A percentile compares a stretch with the other conserved stretches of the same genome.
These are phyloP conservation scores for Solanum chmielewskii DNA, from an alignment of 257 asterid genomes.

Conservation along the genomic window DNA sequence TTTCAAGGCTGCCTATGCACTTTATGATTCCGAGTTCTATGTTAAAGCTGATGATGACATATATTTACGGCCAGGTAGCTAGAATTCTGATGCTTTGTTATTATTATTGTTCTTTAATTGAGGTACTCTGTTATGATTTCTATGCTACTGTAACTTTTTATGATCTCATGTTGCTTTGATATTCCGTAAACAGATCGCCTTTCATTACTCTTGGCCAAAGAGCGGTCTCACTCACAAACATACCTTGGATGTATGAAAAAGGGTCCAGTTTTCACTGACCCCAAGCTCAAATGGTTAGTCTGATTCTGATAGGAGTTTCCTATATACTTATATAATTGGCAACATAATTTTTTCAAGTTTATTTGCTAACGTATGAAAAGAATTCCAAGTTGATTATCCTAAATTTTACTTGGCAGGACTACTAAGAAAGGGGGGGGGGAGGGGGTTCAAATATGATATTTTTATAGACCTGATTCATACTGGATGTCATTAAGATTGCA, in stretches of 20 bases:
- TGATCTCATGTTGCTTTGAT: neutral
- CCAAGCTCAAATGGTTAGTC: constrained; percentile 90
- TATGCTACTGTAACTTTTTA: neutral
- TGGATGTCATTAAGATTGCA: neutral
- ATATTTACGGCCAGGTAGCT: constrained; percentile 85
- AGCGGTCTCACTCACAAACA: constrained; percentile 86
- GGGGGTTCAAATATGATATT: neutral
- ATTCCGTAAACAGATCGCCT: constrained; percentile 57
- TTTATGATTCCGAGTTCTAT: constrained; percentile 79
- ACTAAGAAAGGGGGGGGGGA: neutral
- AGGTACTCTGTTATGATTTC: neutral
- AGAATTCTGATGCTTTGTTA: constrained; percentile 1
- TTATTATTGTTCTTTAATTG: neutral
- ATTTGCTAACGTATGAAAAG: neutral
- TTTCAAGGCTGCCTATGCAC: constrained; percentile 97
- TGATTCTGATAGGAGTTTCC: neutral
- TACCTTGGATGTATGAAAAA: constrained; percentile 98
- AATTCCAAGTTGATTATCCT: neutral
- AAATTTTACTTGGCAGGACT: neutral
- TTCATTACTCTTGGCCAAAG: constrained; percentile 90
- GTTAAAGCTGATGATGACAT: constrained; percentile 99
- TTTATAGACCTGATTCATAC: neutral
- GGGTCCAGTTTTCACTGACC: constrained; percentile 93
- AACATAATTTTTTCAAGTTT: neutral
- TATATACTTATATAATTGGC: neutral